A percentile compares a stretch with the other conserved stretches of the same genome.
Conservation (phyloP, 495 filamentous ascomycete species). For the Sporormia fimetaria region DNA sequence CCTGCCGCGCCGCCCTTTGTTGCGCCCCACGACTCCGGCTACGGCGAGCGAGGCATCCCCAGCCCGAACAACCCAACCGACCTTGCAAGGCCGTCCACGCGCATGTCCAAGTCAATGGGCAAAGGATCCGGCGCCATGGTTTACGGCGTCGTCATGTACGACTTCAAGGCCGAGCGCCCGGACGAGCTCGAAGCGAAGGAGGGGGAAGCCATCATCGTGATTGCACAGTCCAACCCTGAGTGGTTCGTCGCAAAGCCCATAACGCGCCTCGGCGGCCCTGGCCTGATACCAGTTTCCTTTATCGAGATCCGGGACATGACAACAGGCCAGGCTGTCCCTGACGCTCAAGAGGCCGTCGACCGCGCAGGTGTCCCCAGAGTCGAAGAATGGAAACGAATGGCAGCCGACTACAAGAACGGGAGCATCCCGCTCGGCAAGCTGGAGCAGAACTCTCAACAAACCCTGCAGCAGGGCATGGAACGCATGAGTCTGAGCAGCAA, state of each 20-base stretch:
- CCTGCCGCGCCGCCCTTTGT: constrained; percentile 10
- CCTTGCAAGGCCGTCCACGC: constrained; percentile 31
- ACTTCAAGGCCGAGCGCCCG: constrained; percentile 88
- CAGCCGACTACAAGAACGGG: constrained; percentile 96
- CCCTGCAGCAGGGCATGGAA: constrained; percentile 61
- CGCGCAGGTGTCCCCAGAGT: constrained; percentile 91
- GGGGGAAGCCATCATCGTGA: constrained; percentile 94
- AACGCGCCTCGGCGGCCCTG: constrained; percentile 82
- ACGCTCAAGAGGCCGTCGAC: constrained; percentile 76
- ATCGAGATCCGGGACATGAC: constrained; percentile 95
- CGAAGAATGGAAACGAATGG: constrained; percentile 99
- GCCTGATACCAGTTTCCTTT: constrained; percentile 92
- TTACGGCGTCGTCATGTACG: constrained; percentile 93
- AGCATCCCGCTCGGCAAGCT: constrained; percentile 93
- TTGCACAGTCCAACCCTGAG: constrained; percentile 97
- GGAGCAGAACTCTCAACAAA: constrained; percentile 44
- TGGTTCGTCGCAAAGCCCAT: constrained; percentile 99
- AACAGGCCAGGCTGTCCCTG: constrained; percentile 66
- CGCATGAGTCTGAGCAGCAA: constrained; percentile 56
- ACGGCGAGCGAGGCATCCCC: constrained; percentile 46
- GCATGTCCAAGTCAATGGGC: constrained; percentile 45
- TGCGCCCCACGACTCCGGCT: constrained; percentile 60
- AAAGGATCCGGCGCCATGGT: constrained; percentile 74
- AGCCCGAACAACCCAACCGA: constrained; percentile 26
- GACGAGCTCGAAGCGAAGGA: constrained; percentile 92